Conservation (phyloP, 176 grass and related monocot genomes). For the sorghum (Sorghum bicolor) region DNA sequence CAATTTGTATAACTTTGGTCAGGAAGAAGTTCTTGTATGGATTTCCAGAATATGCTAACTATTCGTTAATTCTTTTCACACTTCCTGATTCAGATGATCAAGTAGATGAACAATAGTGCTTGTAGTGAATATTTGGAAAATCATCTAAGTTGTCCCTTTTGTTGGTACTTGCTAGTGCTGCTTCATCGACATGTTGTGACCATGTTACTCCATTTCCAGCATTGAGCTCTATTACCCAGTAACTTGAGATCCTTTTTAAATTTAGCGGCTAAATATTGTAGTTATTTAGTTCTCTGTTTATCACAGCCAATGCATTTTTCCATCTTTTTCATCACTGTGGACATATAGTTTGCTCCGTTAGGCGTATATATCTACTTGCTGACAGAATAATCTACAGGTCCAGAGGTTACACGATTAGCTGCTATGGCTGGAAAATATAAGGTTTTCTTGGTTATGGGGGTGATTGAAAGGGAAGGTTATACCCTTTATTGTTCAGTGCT, state of each 20-base stretch:
- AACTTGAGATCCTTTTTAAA: background rate
- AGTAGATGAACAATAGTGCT: background rate
- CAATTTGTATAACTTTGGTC: background rate
- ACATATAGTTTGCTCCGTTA: background rate
- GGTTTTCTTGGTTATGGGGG: conserved; percentile 91
- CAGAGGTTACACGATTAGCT: conserved; percentile 79
- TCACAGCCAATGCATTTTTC: background rate
- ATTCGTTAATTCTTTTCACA: background rate
- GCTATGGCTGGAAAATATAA: conserved; percentile 85
- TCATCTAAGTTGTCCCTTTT: background rate
- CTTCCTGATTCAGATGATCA: conserved; percentile 12
- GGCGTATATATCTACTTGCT: background rate
- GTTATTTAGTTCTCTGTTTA: background rate
- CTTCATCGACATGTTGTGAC: conserved; percentile 5
- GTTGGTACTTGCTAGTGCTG: background rate
- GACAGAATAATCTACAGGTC: conserved; percentile 48
- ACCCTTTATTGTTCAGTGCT: conserved; percentile 87
- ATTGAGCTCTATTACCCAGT: background rate
- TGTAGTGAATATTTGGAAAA: background rate
- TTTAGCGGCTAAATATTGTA: background rate
- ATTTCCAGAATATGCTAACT: background rate
- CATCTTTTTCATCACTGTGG: background rate
- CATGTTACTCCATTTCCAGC: background rate
- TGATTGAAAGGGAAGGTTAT: conserved; percentile 84
- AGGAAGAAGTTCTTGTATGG: background rate